These are phyloP conservation scores for Penicillium psychrofluorescens DNA, from an alignment of 495 filamentous ascomycete species.

Conservation along the genomic window DNA sequence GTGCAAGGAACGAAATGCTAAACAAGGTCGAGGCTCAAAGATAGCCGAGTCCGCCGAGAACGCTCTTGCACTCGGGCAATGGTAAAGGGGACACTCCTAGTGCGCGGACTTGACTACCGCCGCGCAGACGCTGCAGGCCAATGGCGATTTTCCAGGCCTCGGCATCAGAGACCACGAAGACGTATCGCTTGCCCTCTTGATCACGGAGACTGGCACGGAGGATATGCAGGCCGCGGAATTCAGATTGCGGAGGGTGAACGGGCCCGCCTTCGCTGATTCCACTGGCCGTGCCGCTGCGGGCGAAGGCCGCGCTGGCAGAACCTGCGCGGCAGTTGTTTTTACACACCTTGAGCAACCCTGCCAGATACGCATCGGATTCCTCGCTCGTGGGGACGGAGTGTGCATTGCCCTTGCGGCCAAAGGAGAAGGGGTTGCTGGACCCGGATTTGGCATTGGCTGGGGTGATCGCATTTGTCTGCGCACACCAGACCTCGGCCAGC, in stretches of 20 bases:
- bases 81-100: conserved; percentile 58
- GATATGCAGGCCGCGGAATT: conserved; percentile 62
- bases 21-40: conserved; percentile 18
- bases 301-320: conserved; percentile 27
- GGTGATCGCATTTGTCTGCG: conserved; percentile 32
- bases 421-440: conserved; percentile 26
- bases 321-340: conserved; percentile 51
- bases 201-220: conserved; percentile 78
- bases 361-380: conserved; percentile 55
- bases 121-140: conserved; percentile 65
- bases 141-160: conserved; percentile 92
- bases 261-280: conserved; percentile 4
- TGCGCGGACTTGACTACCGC: conserved; percentile 61
- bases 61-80: conserved; percentile 48
- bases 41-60: conserved; percentile 59
- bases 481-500: conserved; percentile 82
- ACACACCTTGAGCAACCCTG: conserved; percentile 52
- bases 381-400: conserved; percentile 49
- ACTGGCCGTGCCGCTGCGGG: conserved; percentile 12
- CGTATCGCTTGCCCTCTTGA: conserved; percentile 71
- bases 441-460: conserved; percentile 8
- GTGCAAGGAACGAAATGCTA: conserved; percentile 1
- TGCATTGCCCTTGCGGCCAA: conserved; percentile 22
- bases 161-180: conserved; percentile 74
- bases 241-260: conserved; percentile 24